Evolutionary conservation across 2,329 filamentous ascomycete genomes (phyloP), one percentile per base, ranked within the genome.

Genomic region (Didymella keratinophila): DNA sequence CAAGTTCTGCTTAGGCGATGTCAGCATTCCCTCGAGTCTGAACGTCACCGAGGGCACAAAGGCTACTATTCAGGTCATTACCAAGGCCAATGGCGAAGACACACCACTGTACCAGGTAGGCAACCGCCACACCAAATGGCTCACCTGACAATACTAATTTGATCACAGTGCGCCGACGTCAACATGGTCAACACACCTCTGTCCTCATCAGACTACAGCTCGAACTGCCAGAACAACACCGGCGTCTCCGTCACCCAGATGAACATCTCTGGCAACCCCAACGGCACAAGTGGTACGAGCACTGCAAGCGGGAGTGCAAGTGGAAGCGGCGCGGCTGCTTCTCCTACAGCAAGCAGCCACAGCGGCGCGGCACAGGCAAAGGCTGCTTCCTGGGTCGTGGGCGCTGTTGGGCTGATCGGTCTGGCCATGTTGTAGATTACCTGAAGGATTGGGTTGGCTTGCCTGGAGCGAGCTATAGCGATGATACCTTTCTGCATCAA

Each of bases 1-100:
- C 45, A 81, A 83, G 45, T 87, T 92, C 69, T 93, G 90, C 76
- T 68, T 92, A 12, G 84, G 86, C 9, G 76, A 81, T 61, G 78
- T 93, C 14, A 72, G 77, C 28, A 75, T 89, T 4, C 86, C 87
- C 6, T 67, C 71, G 18, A 78, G 78, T 6, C 63, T 86, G 23
- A 80, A 80, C 47, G 76, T 88, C 36, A 73, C 72, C 23, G 86
- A 90, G 36, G 90, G 89, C 41, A 82, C 84, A 63, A 81, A 84
- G 46, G 89, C 84, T 14, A 89, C 86, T 30, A 79, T 93, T 54
- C 90, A 92, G 78, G 86, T 93, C 50, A 83, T 92, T 34, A 88
- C 86, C 4, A 80, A 86, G 45, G 87, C 86, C 27, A 80, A 84
- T 21, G 79, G 78, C 4, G 83, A 81, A 20, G 82, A 81, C 37